Conservation (phyloP, 768 basidiomycete genomes). For the Lentinula lateritia region DNA sequence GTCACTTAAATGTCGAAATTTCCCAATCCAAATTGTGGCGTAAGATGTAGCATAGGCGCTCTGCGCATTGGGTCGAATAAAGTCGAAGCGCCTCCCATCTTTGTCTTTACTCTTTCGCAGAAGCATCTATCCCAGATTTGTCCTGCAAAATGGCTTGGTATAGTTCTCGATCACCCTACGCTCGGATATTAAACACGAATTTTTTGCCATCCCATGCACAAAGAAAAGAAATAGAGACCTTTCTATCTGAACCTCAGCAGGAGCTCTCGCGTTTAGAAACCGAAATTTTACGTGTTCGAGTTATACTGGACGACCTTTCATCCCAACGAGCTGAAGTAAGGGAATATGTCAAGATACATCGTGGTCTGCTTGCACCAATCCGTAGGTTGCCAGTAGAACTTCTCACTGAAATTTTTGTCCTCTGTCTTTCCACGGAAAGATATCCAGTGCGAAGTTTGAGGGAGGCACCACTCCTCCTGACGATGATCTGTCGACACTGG, state of each 20-base stretch:
- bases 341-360: constrained; percentile 14
- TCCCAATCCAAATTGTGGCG: too few species aligned
- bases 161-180: neutral
- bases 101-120: too few species aligned
- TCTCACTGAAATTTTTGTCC: constrained; percentile 19
- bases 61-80: too few species aligned
- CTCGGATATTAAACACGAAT: neutral
- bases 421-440: constrained; percentile 15
- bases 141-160: too few species aligned
- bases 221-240: neutral
- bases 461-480: constrained; percentile 19
- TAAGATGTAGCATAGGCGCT: too few species aligned
- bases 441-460: constrained; percentile 13
- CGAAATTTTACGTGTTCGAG: neutral
- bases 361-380: constrained; percentile 17
- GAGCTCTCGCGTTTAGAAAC: neutral
- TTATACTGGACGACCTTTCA: neutral
- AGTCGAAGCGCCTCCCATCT: too few species aligned
- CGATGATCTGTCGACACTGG: constrained; percentile 22
- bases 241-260: neutral
- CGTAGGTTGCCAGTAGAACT: constrained; percentile 19
- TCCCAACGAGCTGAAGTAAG: neutral
- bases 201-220: neutral
- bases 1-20: too few species aligned
- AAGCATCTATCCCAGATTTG: too few species aligned